Conservation (phyloP, 352 stramenopile genomes). For the Pythium sp. region DNA sequence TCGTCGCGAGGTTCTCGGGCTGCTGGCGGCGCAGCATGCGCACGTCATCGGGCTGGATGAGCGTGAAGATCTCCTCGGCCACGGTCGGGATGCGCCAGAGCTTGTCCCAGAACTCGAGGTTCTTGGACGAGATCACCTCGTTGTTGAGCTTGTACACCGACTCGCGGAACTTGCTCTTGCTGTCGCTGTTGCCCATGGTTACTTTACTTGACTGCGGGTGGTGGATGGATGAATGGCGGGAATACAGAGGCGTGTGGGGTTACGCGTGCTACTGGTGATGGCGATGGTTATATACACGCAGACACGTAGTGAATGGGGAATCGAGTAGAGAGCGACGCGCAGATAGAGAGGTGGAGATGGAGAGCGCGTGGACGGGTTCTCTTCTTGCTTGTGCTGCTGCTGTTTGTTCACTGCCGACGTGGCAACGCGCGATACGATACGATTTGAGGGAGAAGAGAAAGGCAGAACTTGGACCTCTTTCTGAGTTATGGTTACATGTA, state of each 20-base stretch:
- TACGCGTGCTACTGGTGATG: background rate
- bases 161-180: conserved; percentile 91
- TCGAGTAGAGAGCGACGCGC: no score
- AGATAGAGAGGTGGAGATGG: background rate
- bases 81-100: conserved; percentile 87
- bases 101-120: conserved; percentile 90
- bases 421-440: background rate
- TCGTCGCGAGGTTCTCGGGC: conserved; percentile 76
- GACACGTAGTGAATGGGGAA: background rate
- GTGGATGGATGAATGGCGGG: background rate
- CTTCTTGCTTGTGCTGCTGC: background rate
- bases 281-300: background rate
- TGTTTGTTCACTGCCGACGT: background rate
- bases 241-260: no score
- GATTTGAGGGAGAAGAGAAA: background rate
- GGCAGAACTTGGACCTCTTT: background rate
- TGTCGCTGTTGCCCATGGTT: conserved; percentile 86
- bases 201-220: background rate
- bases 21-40: conserved; percentile 86
- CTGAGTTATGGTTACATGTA: background rate
- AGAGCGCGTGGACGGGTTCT: background rate
- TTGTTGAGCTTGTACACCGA: conserved; percentile 91
- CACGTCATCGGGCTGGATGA: conserved; percentile 87
- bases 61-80: conserved; percentile 87
- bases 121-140: conserved; percentile 79